phyloP scores from a whole-genome alignment of 257 asterid species.

The Solanum clarkiae region DNA sequence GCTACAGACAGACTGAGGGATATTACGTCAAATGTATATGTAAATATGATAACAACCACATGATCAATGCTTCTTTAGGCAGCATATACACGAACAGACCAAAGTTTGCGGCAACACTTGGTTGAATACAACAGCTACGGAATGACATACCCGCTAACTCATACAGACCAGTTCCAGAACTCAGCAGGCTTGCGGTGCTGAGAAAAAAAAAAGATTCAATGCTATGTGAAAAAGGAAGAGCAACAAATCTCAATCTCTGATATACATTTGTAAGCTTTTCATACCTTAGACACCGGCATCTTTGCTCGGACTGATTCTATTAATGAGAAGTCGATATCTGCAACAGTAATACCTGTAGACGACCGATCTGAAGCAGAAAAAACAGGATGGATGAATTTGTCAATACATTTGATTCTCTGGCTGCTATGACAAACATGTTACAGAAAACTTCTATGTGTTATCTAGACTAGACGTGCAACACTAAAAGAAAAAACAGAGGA shows the following conservation, averaged over 20 bases:
- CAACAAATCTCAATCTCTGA: neutral
- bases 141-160: slow-evolving; percentile 2
- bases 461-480: neutral
- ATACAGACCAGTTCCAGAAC: slow-evolving; percentile 43
- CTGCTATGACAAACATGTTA: neutral
- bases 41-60: neutral
- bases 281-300: slow-evolving; percentile 64
- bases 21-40: neutral
- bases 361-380: slow-evolving; percentile 37
- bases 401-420: neutral
- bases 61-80: neutral
- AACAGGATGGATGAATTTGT: neutral
- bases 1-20: neutral
- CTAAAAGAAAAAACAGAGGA: neutral
- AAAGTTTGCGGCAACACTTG: neutral
- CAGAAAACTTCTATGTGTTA: neutral
- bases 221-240: neutral
- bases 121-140: neutral
- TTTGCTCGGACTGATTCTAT: slow-evolving; percentile 64
- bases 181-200: slow-evolving; percentile 70
- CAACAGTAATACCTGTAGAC: slow-evolving; percentile 17
- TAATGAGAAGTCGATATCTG: neutral
- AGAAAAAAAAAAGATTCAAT: slow-evolving; percentile 2
- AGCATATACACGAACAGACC: neutral
- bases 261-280: neutral